Evolutionary conservation across 2,329 filamentous ascomycete species (phyloP).

Genomic region (Shiraia sp.): DNA sequence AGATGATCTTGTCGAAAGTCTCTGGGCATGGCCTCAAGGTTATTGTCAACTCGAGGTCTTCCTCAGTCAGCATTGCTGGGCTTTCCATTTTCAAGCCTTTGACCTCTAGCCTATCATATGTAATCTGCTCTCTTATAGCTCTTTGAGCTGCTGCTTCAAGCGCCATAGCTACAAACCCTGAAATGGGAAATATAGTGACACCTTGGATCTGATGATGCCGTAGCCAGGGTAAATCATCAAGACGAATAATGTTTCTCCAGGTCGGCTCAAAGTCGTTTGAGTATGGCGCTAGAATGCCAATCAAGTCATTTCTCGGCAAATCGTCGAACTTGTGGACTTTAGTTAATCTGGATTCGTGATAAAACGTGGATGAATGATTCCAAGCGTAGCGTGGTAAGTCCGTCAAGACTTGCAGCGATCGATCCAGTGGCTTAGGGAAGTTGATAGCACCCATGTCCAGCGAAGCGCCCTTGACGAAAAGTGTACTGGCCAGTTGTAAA

Average conservation of each 20-base stretch:
- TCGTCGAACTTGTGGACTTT: conserved; percentile 10
- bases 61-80: conserved; percentile 32
- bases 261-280: conserved; percentile 23
- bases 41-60: conserved; percentile 36
- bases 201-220: conserved; percentile 50
- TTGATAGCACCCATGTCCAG: conserved; percentile 31
- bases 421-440: conserved; percentile 22
- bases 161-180: conserved; percentile 37
- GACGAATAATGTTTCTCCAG: conserved; percentile 53
- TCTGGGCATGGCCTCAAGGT: conserved; percentile 21
- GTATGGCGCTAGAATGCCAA: conserved; percentile 24
- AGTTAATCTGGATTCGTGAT: conserved; percentile 15
- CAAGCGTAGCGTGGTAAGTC: conserved; percentile 37
- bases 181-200: conserved; percentile 35
- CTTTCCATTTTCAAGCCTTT: conserved; percentile 19
- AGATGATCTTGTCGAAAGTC: not conserved
- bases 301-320: conserved; percentile 28
- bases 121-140: conserved; percentile 9
- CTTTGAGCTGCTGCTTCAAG: conserved; percentile 35
- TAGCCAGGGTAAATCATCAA: conserved; percentile 52
- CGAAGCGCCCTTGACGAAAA: conserved; percentile 13
- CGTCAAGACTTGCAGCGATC: conserved; percentile 19
- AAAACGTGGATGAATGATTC: conserved; percentile 32
- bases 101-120: conserved; percentile 21
- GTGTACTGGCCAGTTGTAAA: conserved; percentile 17